A percentile compares a stretch with the other conserved stretches of the same genome.
Conservation (phyloP, 106 monocot genomes). For the Apostasia ramifera region DNA sequence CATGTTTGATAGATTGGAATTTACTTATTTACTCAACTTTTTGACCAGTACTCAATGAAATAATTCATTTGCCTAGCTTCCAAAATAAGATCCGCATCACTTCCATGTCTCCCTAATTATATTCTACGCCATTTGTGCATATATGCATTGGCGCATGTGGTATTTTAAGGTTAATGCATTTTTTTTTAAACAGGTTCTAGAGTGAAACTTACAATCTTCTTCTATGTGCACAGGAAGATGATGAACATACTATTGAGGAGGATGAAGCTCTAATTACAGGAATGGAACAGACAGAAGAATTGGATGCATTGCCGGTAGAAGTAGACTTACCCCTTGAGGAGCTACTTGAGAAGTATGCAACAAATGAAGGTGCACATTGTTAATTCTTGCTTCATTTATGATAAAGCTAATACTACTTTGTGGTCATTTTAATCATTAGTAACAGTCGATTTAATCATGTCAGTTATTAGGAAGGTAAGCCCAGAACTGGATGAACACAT, state of each 20-base stretch:
- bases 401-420: constrained; percentile 3
- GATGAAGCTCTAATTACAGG: constrained; percentile 89
- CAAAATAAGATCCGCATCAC: too few species aligned
- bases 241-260: constrained; percentile 82
- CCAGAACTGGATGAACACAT: constrained; percentile 35
- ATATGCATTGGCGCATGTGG: too few species aligned
- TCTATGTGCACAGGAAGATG: constrained; percentile 54
- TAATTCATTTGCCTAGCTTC: too few species aligned
- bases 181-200: too few species aligned
- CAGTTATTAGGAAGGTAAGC: constrained; percentile 76
- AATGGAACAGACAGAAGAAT: constrained; percentile 67
- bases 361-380: constrained; percentile 28
- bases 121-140: too few species aligned
- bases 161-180: too few species aligned
- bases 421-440: constrained; percentile 8
- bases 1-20: too few species aligned
- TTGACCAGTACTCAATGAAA: too few species aligned
- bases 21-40: too few species aligned
- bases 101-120: too few species aligned
- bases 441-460: constrained; percentile 45
- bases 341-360: constrained; percentile 51
- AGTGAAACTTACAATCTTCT: too few species aligned
- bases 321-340: constrained; percentile 82
- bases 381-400: constrained; percentile 1
- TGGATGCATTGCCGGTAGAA: constrained; percentile 78